These are phyloP conservation scores for Neurospora sp. DNA, from an alignment of 495 filamentous ascomycete species.

Conservation along the genomic window DNA sequence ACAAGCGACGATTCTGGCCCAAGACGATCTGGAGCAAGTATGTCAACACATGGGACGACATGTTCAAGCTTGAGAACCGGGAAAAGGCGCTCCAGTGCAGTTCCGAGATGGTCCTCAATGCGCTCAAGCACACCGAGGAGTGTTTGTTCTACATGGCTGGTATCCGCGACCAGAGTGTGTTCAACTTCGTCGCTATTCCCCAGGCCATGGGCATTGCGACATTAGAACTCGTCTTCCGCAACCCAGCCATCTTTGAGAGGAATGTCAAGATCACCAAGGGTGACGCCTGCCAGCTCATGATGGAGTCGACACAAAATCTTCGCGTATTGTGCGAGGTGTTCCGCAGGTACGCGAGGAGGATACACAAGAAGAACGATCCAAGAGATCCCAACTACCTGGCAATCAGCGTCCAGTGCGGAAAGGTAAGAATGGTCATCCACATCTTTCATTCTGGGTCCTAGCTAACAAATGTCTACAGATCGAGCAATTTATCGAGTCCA, in stretches of 20 bases:
- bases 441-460: background rate
- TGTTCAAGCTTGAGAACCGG: conserved; percentile 72
- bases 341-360: conserved; percentile 61
- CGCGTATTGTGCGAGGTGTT: conserved; percentile 70
- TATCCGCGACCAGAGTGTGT: conserved; percentile 93
- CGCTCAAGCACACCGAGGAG: conserved; percentile 78
- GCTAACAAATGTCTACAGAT: conserved; percentile 45
- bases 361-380: conserved; percentile 91
- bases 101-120: conserved; percentile 89
- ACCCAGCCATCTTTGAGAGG: conserved; percentile 73
- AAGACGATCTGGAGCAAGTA: conserved; percentile 94
- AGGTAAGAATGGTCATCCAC: conserved; percentile 44
- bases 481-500: conserved; percentile 91
- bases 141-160: conserved; percentile 97
- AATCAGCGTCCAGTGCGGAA: conserved; percentile 83
- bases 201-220: conserved; percentile 98
- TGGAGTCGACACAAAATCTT: conserved; percentile 83
- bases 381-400: conserved; percentile 88
- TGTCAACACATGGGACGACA: conserved; percentile 77
- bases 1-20: conserved; percentile 85
- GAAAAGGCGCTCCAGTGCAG: conserved; percentile 77
- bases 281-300: conserved; percentile 83
- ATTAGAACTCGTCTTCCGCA: conserved; percentile 82
- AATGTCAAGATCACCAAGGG: conserved; percentile 97
- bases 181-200: conserved; percentile 99